phyloP scores from a whole-genome alignment of 345 rosid species.

The Moringa oleifera region DNA sequence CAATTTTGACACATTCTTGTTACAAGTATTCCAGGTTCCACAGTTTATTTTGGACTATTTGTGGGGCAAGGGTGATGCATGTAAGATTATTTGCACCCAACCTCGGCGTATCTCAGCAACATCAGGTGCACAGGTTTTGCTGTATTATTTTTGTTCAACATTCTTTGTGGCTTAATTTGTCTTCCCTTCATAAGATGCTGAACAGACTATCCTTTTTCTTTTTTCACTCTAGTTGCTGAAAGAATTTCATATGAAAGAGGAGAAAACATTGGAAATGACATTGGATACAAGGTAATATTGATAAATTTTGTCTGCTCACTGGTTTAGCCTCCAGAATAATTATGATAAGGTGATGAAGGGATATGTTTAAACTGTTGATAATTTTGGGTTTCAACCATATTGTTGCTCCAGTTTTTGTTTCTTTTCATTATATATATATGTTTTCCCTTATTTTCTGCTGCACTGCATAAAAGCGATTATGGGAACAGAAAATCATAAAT shows the following conservation, averaged over 20 bases:
- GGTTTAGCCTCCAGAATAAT: neutral
- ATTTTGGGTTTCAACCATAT: neutral
- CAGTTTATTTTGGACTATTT: constrained; percentile 77
- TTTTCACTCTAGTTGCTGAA: constrained; percentile 64
- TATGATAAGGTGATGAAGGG: neutral
- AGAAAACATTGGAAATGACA: constrained; percentile 59
- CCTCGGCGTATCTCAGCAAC: constrained; percentile 97
- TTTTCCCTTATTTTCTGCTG: neutral
- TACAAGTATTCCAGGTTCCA: constrained; percentile 56
- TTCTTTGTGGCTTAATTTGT: constrained; percentile 8
- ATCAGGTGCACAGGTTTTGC: constrained; percentile 50
- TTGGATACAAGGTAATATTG: constrained; percentile 82
- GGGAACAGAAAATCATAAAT: too few species aligned
- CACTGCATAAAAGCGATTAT: neutral
- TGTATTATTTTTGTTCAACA: constrained; percentile 1
- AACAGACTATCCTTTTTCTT: constrained; percentile 7
- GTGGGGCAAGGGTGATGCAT: constrained; percentile 71
- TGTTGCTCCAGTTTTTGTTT: neutral
- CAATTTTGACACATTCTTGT: constrained; percentile 3
- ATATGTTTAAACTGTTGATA: neutral
- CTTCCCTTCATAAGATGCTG: constrained; percentile 7
- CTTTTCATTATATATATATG: neutral
- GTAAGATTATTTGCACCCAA: constrained; percentile 94
- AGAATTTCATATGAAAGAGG: constrained; percentile 90
- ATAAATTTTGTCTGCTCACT: neutral